Conservation (phyloP, 768 basidiomycete species). For the Trichaptum fuscoviolaceum region DNA sequence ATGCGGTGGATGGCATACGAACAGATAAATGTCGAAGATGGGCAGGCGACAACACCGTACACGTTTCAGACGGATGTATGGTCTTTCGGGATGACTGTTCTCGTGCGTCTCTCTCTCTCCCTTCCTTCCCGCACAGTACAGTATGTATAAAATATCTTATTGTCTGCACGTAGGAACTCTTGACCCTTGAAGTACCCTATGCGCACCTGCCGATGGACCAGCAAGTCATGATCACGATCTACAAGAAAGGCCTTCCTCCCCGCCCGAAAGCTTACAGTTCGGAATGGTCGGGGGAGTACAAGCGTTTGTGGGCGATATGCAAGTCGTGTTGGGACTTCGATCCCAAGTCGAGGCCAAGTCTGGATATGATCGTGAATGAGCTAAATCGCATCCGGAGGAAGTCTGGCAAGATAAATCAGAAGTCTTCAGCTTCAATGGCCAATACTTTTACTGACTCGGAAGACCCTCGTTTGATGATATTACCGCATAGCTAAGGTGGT, state of each 20-base stretch:
- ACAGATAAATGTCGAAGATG: background rate
- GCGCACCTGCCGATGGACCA: background rate
- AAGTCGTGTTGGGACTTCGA: background rate
- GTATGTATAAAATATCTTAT: background rate
- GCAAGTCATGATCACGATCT: background rate
- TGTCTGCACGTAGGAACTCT: background rate
- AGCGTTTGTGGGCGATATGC: background rate
- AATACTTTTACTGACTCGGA: too few relatives aligned
- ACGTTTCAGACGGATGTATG: constrained; percentile 1
- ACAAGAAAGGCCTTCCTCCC: background rate
- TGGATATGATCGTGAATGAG: background rate
- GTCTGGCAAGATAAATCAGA: too few relatives aligned
- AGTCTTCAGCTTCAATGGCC: too few relatives aligned
- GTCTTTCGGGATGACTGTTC: constrained; percentile 6
- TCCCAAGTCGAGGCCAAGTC: background rate
- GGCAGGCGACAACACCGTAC: background rate
- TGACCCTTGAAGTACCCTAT: background rate
- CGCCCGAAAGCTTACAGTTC: background rate
- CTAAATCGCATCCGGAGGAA: background rate
- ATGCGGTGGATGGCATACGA: constrained; percentile 3
- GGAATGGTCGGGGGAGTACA: background rate
- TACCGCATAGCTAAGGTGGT: too few relatives aligned
- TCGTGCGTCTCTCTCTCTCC: background rate
- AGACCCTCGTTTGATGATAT: too few relatives aligned
- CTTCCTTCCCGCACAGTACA: background rate